Conservation (phyloP, 192 early-diverging fungal genomes). For the Mortierella hygrophila region DNA sequence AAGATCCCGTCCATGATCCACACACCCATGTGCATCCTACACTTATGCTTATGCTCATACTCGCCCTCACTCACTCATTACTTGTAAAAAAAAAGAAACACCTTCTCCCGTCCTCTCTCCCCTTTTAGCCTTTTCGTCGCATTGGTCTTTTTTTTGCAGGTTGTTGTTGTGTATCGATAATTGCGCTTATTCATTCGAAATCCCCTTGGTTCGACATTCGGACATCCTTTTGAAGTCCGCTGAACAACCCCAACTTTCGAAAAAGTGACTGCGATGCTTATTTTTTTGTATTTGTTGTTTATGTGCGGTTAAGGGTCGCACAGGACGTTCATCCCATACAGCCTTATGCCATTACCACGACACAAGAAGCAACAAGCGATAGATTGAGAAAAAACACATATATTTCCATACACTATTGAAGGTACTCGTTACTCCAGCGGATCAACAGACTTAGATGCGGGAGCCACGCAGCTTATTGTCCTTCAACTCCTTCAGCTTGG, state of each 20-base stretch:
- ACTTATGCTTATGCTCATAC: not conserved
- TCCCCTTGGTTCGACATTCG: slow-evolving; percentile 1
- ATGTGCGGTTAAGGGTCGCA: not conserved
- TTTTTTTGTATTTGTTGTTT: too few species aligned
- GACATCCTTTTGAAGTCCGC: slow-evolving; percentile 31
- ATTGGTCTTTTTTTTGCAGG: not conserved
- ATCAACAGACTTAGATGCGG: slow-evolving; percentile 61
- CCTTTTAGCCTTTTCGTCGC: slow-evolving; percentile 1
- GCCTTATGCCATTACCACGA: not conserved
- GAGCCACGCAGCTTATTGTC: slow-evolving; percentile 69
- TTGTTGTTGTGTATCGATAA: slow-evolving; percentile 14
- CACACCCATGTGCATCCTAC: slow-evolving; percentile 1
- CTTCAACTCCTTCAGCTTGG: slow-evolving; percentile 78
- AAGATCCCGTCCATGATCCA: not conserved
- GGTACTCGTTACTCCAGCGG: not conserved
- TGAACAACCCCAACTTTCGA: slow-evolving; percentile 1
- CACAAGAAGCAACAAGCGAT: not conserved
- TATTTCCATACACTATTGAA: not conserved
- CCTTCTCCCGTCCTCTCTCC: not conserved
- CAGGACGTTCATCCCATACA: not conserved
- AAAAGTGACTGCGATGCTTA: slow-evolving; percentile 4
- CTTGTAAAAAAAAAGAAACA: not conserved
- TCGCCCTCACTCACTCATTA: not conserved
- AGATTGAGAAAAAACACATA: not conserved
- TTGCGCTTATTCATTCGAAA: slow-evolving; percentile 56